Evolutionary conservation across 1,284 basidiomycete genomes (phyloP), one percentile per base, ranked within the genome.

Genomic region (Melanopsichium pennsylvanicum): DNA sequence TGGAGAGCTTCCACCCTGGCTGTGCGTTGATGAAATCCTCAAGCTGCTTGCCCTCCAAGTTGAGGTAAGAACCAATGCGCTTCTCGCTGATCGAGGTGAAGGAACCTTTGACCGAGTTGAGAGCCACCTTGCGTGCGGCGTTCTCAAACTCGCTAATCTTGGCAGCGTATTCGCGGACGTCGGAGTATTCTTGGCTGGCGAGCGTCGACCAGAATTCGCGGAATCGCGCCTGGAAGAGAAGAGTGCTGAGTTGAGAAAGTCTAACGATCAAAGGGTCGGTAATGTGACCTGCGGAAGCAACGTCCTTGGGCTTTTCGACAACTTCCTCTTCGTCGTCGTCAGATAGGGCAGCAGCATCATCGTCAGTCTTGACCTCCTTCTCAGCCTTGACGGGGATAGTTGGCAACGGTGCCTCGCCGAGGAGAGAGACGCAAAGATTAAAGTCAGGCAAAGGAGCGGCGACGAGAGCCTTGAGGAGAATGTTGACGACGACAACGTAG

Each of bases 391-490:
- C 50, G 27, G 59, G 54, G 39, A 67, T 35, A 5, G 60, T 47
- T 18, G 41, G 15, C 43, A 76, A 48, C 16, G 63, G 61, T 29
- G 69, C 70, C 50, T 93, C 92, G 60, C 93, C 91, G 29, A 93
- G 85, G 13, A 97, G 86, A 31, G 92, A 90, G 67, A 95, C 87
- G 80, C 92, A 95, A 59, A 97, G 90, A 81, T 90, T 90, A 84
- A 94, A 97, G 82, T 97, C 94, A 4, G 84, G 82, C 43, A 82
- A 80, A 60, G 93, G 91, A 44, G 90, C 87, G 33, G 92, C 90
- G 29, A 88, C 85, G 88, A 97, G 86, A 18, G 93, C 87, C 85
- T 97, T 96, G 82, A 93, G 86, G 78, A 97, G 90, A 81, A 97
- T 92, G 84, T 95, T 92, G 82, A 95, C 86, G 72, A 93, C 90